Evolutionary conservation across 345 rosid genomes (phyloP).

Genomic region (Noccaea bulbosa): DNA sequence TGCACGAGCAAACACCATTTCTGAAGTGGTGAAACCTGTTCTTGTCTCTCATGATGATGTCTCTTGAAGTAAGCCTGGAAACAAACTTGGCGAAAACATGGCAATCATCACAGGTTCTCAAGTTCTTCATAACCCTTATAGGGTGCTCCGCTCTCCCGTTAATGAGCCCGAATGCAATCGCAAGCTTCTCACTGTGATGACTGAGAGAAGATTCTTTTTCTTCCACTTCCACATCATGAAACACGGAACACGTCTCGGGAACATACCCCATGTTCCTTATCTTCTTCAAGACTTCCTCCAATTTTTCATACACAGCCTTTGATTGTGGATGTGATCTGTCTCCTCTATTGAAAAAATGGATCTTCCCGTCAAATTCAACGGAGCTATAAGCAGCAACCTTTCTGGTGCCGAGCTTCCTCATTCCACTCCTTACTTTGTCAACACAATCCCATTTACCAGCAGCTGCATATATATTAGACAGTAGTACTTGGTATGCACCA

Average conservation of each 20-base stretch:
- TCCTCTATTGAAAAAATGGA: conserved; percentile 61
- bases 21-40: conserved; percentile 70
- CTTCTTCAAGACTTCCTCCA: conserved; percentile 51
- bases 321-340: conserved; percentile 62
- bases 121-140: conserved; percentile 61
- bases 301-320: conserved; percentile 48
- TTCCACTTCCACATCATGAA: conserved; percentile 66
- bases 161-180: conserved; percentile 54
- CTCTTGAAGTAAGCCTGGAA: conserved; percentile 53
- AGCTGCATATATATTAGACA: conserved; percentile 61
- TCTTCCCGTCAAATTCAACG: conserved; percentile 48
- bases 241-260: conserved; percentile 54
- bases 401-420: conserved; percentile 54
- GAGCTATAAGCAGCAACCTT: conserved; percentile 64
- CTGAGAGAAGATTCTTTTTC: conserved; percentile 59
- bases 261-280: conserved; percentile 59
- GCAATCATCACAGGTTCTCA: conserved; percentile 76
- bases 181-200: conserved; percentile 75
- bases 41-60: conserved; percentile 70
- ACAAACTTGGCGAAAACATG: conserved; percentile 64
- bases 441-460: conserved; percentile 57
- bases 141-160: conserved; percentile 44
- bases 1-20: conserved; percentile 64
- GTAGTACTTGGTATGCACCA: conserved; percentile 54
- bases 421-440: conserved; percentile 49